Percentiles rank a stretch among this genome's conserved stretches.
Evolutionary conservation across 208 protist species (phyloP).

Genomic region (Leishmania martiniquensis): DNA sequence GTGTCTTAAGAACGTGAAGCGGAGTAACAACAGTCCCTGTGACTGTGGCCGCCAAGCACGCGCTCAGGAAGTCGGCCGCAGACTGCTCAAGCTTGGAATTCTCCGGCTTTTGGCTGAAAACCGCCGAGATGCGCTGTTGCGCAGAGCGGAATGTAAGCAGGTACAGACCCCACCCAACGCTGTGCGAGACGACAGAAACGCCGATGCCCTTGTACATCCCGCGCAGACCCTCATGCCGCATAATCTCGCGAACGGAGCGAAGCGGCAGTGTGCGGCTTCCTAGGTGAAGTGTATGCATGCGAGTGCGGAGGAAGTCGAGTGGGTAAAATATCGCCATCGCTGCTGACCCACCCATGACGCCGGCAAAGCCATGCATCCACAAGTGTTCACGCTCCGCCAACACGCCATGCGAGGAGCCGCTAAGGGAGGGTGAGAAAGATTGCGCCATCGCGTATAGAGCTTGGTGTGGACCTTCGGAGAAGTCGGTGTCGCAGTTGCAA

Average conservation of each 20-base stretch:
- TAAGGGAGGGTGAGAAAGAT: neutral
- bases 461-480: neutral
- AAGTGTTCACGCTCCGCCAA: constrained; percentile 35
- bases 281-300: constrained; percentile 78
- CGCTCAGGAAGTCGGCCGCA: constrained; percentile 60
- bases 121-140: constrained; percentile 42
- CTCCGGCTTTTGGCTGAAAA: constrained; percentile 20
- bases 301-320: constrained; percentile 82
- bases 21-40: constrained; percentile 77
- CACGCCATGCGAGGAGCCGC: neutral
- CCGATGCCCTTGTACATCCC: constrained; percentile 83
- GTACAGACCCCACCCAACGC: constrained; percentile 83
- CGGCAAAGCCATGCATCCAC: constrained; percentile 79
- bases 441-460: neutral
- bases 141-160: constrained; percentile 70
- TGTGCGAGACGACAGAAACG: constrained; percentile 70
- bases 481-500: neutral
- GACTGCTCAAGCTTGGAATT: constrained; percentile 18
- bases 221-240: constrained; percentile 60
- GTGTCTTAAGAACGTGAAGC: constrained; percentile 80
- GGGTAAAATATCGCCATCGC: constrained; percentile 86
- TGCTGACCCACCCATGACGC: constrained; percentile 62
- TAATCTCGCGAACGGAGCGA: constrained; percentile 50
- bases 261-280: constrained; percentile 46
- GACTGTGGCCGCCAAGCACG: constrained; percentile 61